Evolutionary conservation across 2,329 filamentous ascomycete species (phyloP).

Genomic region (Pyrenochaeta sp.): DNA sequence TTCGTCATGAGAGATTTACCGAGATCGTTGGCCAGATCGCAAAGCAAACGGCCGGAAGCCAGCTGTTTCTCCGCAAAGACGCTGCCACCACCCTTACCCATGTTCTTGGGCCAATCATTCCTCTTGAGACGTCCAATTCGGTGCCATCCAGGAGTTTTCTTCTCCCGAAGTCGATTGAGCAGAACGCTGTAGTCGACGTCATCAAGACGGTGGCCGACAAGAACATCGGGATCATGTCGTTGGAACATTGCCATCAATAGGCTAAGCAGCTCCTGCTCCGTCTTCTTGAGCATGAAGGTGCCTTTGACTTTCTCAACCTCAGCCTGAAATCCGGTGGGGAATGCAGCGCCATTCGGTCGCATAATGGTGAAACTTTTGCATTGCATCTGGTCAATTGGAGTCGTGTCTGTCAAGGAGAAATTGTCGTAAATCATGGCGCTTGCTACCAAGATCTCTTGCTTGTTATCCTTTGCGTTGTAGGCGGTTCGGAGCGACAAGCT

Average conservation of each 20-base stretch:
- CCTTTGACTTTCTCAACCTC: conserved; percentile 78
- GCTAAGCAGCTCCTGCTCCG: conserved; percentile 82
- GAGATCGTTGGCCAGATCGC: conserved; percentile 93
- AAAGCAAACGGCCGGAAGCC: conserved; percentile 86
- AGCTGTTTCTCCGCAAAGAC: conserved; percentile 94
- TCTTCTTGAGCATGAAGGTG: conserved; percentile 80
- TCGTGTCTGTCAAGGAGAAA: conserved; percentile 84
- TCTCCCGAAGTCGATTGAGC: conserved; percentile 83
- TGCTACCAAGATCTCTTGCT: conserved; percentile 91
- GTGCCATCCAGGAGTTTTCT: conserved; percentile 94
- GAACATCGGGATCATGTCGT: conserved; percentile 87
- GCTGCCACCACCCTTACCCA: conserved; percentile 84
- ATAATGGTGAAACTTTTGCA: conserved; percentile 92
- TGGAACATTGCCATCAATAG: conserved; percentile 91
- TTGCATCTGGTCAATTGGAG: conserved; percentile 84
- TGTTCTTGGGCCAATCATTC: conserved; percentile 83
- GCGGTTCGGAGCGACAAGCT: conserved; percentile 87
- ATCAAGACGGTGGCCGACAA: conserved; percentile 94
- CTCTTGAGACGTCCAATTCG: conserved; percentile 87
- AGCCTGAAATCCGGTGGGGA: conserved; percentile 86
- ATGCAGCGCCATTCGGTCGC: conserved; percentile 76
- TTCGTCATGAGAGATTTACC: conserved; percentile 97
- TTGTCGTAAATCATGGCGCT: conserved; percentile 94
- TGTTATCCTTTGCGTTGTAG: conserved; percentile 91
- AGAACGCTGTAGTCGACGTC: conserved; percentile 95